Percentiles rank a stretch among this genome's conserved stretches.
phyloP scores from a whole-genome alignment of 2,329 filamentous ascomycete genomes.

The Beauveria caledonica region DNA sequence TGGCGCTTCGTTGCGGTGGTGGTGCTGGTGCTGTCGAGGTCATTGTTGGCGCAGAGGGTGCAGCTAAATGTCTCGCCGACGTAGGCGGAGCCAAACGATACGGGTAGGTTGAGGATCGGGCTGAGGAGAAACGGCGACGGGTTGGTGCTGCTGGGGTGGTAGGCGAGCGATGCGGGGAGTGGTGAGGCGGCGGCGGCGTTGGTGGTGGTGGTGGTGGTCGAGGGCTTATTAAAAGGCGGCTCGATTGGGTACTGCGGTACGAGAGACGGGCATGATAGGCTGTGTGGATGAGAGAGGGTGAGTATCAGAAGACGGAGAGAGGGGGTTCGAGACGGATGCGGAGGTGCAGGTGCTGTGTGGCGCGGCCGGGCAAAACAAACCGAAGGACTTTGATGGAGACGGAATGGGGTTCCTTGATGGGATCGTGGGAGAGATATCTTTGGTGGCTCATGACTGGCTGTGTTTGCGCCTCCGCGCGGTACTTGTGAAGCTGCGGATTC shows the following conservation, averaged over 20 bases:
- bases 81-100: constrained; percentile 88
- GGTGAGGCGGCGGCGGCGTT: constrained; percentile 26
- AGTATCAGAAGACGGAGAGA: too few species aligned
- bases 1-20: constrained; percentile 13
- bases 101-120: constrained; percentile 71
- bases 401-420: constrained; percentile 66
- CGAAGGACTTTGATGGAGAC: constrained; percentile 70
- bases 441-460: constrained; percentile 45
- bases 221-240: constrained; percentile 31
- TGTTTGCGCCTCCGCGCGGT: background rate
- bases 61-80: constrained; percentile 94
- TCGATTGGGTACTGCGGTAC: constrained; percentile 60
- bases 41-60: constrained; percentile 93
- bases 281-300: constrained; percentile 26
- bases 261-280: constrained; percentile 74
- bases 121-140: constrained; percentile 50
- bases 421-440: constrained; percentile 47
- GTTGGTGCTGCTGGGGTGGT: constrained; percentile 42
- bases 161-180: constrained; percentile 64
- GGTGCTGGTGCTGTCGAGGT: constrained; percentile 30
- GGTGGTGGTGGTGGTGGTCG: constrained; percentile 30
- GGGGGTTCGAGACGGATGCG: background rate
- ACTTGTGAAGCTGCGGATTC: background rate
- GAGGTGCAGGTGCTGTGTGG: background rate
- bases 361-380: constrained; percentile 30